Base-by-base conservation (phyloP, 1,284 basidiomycete genomes). In the Apiotrichum laibachii region DNA sequence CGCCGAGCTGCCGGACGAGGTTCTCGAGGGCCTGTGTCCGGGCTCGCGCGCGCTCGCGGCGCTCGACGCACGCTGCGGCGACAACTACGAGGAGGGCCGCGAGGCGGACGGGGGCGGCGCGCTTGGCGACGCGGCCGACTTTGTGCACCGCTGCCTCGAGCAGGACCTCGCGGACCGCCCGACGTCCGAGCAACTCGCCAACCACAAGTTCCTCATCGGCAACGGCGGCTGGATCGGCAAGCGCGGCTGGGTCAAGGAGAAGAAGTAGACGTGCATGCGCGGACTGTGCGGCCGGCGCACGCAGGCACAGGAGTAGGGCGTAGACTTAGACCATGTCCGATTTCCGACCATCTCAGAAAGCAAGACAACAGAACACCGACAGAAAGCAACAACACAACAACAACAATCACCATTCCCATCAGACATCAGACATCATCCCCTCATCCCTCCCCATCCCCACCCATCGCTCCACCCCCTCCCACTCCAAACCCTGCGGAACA, bases 1-100 rank as follows among this genome's bases (percentile, higher is more conserved):
- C 80, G 86, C 88, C 76, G 72, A 72, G 9, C 61, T 79, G 34
- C 71, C 71, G 9, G 74, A 76, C 50, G 75, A 76, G 48, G 73
- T 75, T 9, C 62, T 77, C 21, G 66, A 55, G n/a, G 75, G 73
- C 4, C 55, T 77, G 5, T 46, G 43, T 5, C 54, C 62, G 0
- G 72, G 65, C 1, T 64, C 60, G 13, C 64, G 68, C 31, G 75
- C 76, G 1, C 55, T 66, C 10, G 62, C 60, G 43, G 75, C 69
- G 8, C 53, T 79, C 35, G 54, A 66, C 37, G 70, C 62, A 35
- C 61, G 76, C n/a, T 78, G 76, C 59, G 68, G 65, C 1, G 61
- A 44, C 6, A 63, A 68, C 50, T 61, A 47, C 12, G 62, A 71
- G 31, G 74, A 76, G 58, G 74, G 72, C 1, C 52, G 46, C 26